A percentile compares a stretch with the other conserved stretches of the same genome.
Evolutionary conservation across 768 basidiomycete genomes (phyloP).

Genomic region (Suillus placidus): DNA sequence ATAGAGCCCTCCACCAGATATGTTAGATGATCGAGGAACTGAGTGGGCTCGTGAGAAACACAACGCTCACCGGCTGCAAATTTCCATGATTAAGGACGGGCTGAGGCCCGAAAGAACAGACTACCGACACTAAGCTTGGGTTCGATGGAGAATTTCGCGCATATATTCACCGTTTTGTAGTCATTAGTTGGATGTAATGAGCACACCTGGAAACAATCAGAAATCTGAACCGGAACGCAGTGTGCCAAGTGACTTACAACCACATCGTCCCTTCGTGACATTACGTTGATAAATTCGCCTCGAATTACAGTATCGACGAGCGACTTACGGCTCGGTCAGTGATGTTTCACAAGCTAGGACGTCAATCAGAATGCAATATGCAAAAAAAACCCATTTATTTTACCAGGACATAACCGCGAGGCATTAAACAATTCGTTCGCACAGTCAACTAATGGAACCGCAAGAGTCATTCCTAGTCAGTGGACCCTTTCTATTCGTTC

Average conservation of each 20-base stretch:
- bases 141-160: constrained; percentile 9
- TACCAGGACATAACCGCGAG: constrained; percentile 79
- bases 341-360: constrained; percentile 77
- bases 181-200: constrained; percentile 86
- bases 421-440: constrained; percentile 83
- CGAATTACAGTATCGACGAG: constrained; percentile 6
- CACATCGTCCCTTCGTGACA: constrained; percentile 54
- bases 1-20: constrained; percentile 60
- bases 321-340: constrained; percentile 72
- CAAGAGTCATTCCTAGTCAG: constrained; percentile 3
- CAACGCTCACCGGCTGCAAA: constrained; percentile 67
- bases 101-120: constrained; percentile 83
- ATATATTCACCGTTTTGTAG: constrained; percentile 80
- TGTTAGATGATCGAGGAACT: neutral
- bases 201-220: constrained; percentile 55
- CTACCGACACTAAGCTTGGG: constrained; percentile 39
- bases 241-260: constrained; percentile 44
- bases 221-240: neutral
- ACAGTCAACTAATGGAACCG: constrained; percentile 62
- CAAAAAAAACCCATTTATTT: neutral
- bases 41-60: neutral
- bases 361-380: constrained; percentile 10
- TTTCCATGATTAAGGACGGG: constrained; percentile 76
- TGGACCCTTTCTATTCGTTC: neutral
- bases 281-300: constrained; percentile 5